Evolutionary conservation across 768 basidiomycete genomes (phyloP), one percentile per base, ranked within the genome.

Genomic region (Pulveroboletus frians): DNA sequence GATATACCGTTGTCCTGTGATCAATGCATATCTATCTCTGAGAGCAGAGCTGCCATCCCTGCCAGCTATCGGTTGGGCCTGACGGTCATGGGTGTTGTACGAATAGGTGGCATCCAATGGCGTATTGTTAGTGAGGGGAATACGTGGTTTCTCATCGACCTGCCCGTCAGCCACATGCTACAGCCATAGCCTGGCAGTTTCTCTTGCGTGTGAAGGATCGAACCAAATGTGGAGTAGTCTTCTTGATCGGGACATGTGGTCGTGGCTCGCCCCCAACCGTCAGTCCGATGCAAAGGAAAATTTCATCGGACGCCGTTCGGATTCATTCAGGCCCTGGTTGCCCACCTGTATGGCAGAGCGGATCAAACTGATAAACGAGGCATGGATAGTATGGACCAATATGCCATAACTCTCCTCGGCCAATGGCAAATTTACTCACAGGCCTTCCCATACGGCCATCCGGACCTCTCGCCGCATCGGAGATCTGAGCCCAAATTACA

Each of bases 381-480:
- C 39, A 43, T n/a, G 29, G 18, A 20, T 15, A n/a, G 27, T 26
- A 23, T 14, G 17, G 45, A 55, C 52, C 52, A 47, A 52, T 50
- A 21, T 43, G 39, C 31, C 55, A 43, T 47, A 32, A 35, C n/a
- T 9, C 4, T 21, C 14, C 5, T 44, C 8, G 31, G 23, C 61
- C 56, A 64, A 64, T 64, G 34, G 62, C 56, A 46, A 59, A 35
- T 54, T 62, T 58, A 49, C 37, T 40, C 42, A 15, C 20, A 23
- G 3, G 15, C 17, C 17, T 18, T 41, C 10, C 37, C 51, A 61
- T 50, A 50, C 51, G 51, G 50, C 23, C 20, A 31, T 58, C 59
- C 60, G 55, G 42, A 29, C 47, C 43, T 62, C 60, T 56, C 34
- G 23, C 34, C 54, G 23, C 17, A 62, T 61, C 64, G 62, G 64